A percentile compares a stretch with the other conserved stretches of the same genome.
Conservation (phyloP, 2,329 filamentous ascomycete species). For the Neonectria hederae region DNA sequence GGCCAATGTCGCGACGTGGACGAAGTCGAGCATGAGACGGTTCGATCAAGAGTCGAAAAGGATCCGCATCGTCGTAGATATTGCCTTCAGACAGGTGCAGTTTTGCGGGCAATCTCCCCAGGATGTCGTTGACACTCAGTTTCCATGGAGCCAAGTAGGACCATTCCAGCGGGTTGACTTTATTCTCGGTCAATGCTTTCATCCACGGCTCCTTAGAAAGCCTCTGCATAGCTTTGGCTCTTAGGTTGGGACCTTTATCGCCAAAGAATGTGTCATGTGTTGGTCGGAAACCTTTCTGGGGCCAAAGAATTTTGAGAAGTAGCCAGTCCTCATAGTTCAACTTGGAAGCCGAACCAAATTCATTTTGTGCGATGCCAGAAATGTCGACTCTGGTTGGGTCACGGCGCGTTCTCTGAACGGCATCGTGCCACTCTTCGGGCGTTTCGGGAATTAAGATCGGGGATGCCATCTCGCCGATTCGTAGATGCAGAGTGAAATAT, state of each 20-base stretch:
- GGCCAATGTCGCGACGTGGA: not conserved
- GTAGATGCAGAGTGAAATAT: not conserved
- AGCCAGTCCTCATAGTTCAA: not conserved
- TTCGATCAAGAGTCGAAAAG: not conserved
- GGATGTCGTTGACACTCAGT: not conserved
- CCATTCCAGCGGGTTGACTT: not conserved
- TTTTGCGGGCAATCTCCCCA: not conserved
- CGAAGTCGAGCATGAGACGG: not conserved
- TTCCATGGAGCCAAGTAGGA: not conserved
- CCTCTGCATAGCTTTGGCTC: not conserved
- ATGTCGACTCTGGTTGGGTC: not conserved
- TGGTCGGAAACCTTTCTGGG: too few species aligned
- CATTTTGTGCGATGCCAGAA: not conserved
- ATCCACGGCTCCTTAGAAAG: not conserved
- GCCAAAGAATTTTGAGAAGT: not conserved
- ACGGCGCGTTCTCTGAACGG: not conserved
- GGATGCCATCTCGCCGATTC: not conserved
- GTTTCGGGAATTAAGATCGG: not conserved
- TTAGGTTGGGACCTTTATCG: not conserved
- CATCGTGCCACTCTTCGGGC: not conserved
- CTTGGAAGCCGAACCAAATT: not conserved
- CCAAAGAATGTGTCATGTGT: not conserved
- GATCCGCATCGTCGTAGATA: not conserved
- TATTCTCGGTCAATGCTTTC: not conserved
- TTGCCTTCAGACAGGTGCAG: not conserved